These are phyloP conservation scores for Begonia loranthoides DNA, from an alignment of 306 rosid species.

Conservation along the genomic window DNA sequence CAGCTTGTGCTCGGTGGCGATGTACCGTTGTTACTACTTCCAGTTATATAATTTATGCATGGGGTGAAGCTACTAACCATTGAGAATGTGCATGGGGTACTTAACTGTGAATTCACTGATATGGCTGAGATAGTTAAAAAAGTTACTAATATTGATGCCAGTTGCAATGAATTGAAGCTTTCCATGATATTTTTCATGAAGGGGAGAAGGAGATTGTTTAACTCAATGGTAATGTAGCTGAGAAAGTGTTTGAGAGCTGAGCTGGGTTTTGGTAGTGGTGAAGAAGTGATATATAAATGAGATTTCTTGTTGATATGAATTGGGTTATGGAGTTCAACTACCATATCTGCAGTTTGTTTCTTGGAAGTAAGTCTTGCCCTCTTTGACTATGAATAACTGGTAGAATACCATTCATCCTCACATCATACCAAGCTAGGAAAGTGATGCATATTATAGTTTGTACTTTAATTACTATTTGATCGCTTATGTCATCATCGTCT, in stretches of 20 bases:
- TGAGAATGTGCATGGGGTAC: constrained; percentile 49
- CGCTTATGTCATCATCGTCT: too few species aligned
- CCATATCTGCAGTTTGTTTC: constrained; percentile 18
- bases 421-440: too few species aligned
- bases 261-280: constrained; percentile 10
- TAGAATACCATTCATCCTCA: too few species aligned
- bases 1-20: constrained; percentile 27
- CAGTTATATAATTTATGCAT: constrained; percentile 59
- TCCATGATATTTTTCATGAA: constrained; percentile 21
- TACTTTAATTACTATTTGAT: too few species aligned
- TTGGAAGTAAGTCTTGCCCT: too few species aligned
- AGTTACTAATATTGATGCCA: constrained; percentile 14
- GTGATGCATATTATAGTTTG: too few species aligned
- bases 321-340: constrained; percentile 34
- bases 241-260: constrained; percentile 8
- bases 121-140: constrained; percentile 8
- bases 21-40: constrained; percentile 47
- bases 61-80: constrained; percentile 59
- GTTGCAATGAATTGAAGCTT: constrained; percentile 11
- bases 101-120: constrained; percentile 25
- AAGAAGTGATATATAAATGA: not conserved
- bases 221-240: too few species aligned
- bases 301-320: not conserved
- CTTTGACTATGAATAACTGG: too few species aligned
- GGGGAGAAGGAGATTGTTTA: not conserved